Base-by-base conservation (phyloP, 2,329 filamentous ascomycete species). In the Aspergillus fijiensis region DNA sequence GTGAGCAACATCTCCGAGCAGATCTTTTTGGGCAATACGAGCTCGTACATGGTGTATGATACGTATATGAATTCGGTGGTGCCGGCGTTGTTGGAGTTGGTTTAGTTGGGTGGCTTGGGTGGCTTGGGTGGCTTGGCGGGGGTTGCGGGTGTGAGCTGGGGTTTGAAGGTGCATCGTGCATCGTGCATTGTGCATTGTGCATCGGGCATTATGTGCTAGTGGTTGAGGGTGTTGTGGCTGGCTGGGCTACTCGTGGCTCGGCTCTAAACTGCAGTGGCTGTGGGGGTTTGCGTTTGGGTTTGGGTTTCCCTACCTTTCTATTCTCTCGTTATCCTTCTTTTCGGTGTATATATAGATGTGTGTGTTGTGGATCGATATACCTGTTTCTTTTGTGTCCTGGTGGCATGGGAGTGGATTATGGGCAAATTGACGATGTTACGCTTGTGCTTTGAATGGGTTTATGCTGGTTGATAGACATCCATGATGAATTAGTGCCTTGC, bases 1-100 rank as follows among this genome's bases (percentile, higher is more conserved):
- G 49, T 57, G 2, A 47, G 54, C 0, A 51, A 47, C 3, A 58
- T 63, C 14, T 62, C 61, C 12, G 57, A 57, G 19, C 61, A 63
- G 21, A 55, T 59, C 19, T 63, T 62, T 16, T 14, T 63, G n/a
- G 56, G 51, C 16, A 59, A 55, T 23, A 16, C 55, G 2, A 51
- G 50, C 14, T 55, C 52, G 14, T 63, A 63, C 9, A 35, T 48
- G 4, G 48, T 42, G 14, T 63, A 60, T n/a, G 51, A 56, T 42
- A 25, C 61, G 42, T 55, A 55, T 31, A 55, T 55, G 53, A 49
- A 55, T 23, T 21, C 29, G 5, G 53, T 55, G 1, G 31, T 55
- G 27, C 42, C 53, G 6, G 29, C 47, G 16, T 48, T 55, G 52
- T 14, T 31, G 39, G 27, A 45, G 39, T 6, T 45, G 16, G 16